Evolutionary conservation across 1,284 basidiomycete genomes (phyloP).

Genomic region (Fistulina hepatica): DNA sequence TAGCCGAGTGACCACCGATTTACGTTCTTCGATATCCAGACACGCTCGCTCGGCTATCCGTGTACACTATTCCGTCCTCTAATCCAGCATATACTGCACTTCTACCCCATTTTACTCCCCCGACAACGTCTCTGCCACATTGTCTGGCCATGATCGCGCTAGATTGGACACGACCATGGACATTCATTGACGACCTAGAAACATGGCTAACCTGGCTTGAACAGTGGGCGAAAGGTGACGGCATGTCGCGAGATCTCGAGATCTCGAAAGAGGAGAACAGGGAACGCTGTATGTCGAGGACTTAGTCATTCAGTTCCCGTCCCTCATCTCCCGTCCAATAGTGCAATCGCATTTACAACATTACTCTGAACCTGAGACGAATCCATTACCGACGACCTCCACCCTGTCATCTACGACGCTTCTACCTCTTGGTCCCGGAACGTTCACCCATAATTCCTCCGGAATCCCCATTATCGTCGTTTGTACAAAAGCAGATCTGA

Average conservation of each 20-base stretch:
- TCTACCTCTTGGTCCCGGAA: constrained; percentile 69
- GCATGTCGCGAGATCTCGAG: constrained; percentile 47
- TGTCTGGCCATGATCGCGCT: constrained; percentile 79
- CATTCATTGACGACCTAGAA: constrained; percentile 80
- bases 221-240: constrained; percentile 64
- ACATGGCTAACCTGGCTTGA: constrained; percentile 84
- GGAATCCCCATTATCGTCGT: constrained; percentile 86
- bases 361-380: constrained; percentile 66
- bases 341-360: constrained; percentile 84
- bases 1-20: constrained; percentile 8
- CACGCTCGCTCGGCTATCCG: constrained; percentile 74
- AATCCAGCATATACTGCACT: constrained; percentile 62
- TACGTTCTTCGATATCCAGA: constrained; percentile 34
- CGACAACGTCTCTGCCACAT: constrained; percentile 58
- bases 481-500: constrained; percentile 86
- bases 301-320: no score
- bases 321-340: no score
- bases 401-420: constrained; percentile 32
- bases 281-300: constrained; percentile 77
- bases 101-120: constrained; percentile 77
- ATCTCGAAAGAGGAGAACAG: constrained; percentile 68
- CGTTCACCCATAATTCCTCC: constrained; percentile 68
- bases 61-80: constrained; percentile 83
- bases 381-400: constrained; percentile 32
- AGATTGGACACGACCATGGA: constrained; percentile 95